Conservation (phyloP, 306 rosid genomes). For the Potentilla sterilis region DNA sequence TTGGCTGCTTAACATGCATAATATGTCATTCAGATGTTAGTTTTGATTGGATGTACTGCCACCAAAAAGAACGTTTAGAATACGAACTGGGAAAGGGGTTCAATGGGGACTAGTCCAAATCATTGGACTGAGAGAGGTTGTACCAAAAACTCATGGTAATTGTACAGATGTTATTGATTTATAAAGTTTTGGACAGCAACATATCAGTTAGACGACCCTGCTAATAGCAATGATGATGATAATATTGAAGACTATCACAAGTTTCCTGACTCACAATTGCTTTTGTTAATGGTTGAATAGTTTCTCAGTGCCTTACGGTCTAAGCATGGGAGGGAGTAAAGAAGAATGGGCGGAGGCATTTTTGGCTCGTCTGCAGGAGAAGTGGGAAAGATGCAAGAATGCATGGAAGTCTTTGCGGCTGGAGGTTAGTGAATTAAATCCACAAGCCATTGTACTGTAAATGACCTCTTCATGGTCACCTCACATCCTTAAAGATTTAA, state of each 20-base stretch:
- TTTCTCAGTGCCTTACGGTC: slow-evolving; percentile 75
- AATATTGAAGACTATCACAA: neutral
- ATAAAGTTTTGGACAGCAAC: neutral
- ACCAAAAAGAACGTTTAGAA: neutral
- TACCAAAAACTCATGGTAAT: neutral
- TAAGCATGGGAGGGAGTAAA: slow-evolving; percentile 68
- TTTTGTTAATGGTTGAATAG: slow-evolving; percentile 38
- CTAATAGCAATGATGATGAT: neutral
- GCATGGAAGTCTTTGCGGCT: slow-evolving; percentile 67
- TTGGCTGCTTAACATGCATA: neutral
- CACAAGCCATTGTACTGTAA: slow-evolving; percentile 76
- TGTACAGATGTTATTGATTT: neutral
- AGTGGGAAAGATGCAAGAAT: slow-evolving; percentile 64
- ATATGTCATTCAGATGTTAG: neutral
- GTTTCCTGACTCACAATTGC: neutral
- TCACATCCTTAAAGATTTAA: neutral
- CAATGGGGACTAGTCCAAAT: neutral
- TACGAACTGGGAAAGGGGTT: neutral
- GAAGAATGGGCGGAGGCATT: slow-evolving; percentile 73
- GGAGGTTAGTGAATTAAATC: slow-evolving; percentile 68
- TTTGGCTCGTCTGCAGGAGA: slow-evolving; percentile 53
- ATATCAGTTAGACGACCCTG: neutral
- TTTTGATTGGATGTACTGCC: neutral
- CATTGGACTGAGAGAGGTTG: neutral
- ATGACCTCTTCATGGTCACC: neutral